These are phyloP conservation scores for Luffa aegyptiaca DNA, from an alignment of 306 rosid genomes.

Conservation along the genomic window DNA sequence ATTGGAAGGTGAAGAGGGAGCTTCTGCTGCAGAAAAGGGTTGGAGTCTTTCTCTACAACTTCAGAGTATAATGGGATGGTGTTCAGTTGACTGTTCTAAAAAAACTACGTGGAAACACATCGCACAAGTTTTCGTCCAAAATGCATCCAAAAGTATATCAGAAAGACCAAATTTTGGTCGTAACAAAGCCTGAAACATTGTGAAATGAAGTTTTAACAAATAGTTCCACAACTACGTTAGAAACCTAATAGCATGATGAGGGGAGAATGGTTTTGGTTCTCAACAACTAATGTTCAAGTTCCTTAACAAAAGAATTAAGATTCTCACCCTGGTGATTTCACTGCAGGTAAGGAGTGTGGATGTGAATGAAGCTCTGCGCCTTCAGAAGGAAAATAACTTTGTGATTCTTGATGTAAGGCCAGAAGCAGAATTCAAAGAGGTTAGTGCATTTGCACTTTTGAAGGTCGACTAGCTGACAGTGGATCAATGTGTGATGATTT, in stretches of 20 bases:
- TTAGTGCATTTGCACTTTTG: conserved; percentile 5
- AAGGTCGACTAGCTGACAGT: neutral
- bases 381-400: conserved; percentile 86
- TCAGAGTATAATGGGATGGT: neutral
- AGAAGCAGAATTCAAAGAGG: conserved; percentile 94
- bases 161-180: neutral
- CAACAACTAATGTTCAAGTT: neutral
- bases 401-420: conserved; percentile 96
- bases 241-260: neutral
- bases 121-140: neutral
- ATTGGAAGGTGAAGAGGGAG: conserved; percentile 85
- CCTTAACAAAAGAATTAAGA: neutral
- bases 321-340: neutral
- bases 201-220: neutral
- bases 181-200: neutral
- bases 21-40: conserved; percentile 65
- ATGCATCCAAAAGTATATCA: neutral
- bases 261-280: neutral
- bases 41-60: conserved; percentile 3
- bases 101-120: neutral
- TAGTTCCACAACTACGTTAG: neutral
- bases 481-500: conserved; percentile 1
- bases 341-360: conserved; percentile 91
- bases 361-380: conserved; percentile 83
- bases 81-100: neutral